phyloP scores from a whole-genome alignment of 2,329 filamentous ascomycete species.

The Diaporthe capsici region DNA sequence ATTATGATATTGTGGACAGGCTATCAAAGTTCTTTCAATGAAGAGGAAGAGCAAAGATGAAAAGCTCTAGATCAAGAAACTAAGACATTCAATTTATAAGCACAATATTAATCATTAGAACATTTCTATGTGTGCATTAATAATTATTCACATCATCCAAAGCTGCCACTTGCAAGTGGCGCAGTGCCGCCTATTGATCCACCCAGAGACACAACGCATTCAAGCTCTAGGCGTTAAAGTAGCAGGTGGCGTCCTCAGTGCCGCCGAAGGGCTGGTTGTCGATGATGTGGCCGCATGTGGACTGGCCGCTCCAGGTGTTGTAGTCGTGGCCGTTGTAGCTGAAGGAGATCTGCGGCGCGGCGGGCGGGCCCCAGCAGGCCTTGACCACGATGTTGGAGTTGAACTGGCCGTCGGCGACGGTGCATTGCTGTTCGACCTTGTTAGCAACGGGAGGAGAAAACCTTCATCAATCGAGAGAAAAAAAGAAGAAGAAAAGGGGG shows the following conservation, averaged over 20 bases:
- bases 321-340: conserved; percentile 9
- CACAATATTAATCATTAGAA: background rate
- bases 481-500: background rate
- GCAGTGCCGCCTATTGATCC: background rate
- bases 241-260: conserved; percentile 3
- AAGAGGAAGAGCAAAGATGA: too few species aligned
- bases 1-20: too few species aligned
- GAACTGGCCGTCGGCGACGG: background rate
- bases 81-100: background rate
- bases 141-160: background rate
- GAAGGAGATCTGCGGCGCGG: background rate
- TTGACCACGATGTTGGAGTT: background rate
- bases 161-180: background rate
- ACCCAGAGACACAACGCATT: background rate
- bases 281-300: background rate
- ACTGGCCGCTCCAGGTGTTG: conserved; percentile 12
- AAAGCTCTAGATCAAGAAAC: too few species aligned
- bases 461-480: background rate
- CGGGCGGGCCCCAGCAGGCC: conserved; percentile 10
- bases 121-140: background rate
- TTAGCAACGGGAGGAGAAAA: background rate
- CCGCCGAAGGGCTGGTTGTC: conserved; percentile 10
- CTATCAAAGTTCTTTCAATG: too few species aligned
- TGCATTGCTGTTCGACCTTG: background rate
- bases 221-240: background rate